Evolutionary conservation across 352 stramenopile genomes (phyloP).

Genomic region (Pythium coloratum): DNA sequence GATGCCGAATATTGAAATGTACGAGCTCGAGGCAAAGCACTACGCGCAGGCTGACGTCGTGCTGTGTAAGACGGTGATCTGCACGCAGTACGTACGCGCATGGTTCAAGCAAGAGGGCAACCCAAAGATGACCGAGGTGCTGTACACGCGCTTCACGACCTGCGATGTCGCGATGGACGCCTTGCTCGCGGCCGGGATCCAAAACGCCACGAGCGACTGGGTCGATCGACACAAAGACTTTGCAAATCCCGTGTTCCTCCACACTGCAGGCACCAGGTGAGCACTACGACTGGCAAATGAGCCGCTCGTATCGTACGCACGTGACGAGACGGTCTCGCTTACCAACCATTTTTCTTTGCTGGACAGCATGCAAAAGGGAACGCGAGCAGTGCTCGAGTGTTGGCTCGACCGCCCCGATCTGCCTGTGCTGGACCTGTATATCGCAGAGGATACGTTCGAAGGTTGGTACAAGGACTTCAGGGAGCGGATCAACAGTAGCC

Average conservation of each 20-base stretch:
- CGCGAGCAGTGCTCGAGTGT: constrained; percentile 32
- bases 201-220: too few relatives aligned
- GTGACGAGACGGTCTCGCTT: too few relatives aligned
- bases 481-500: constrained; percentile 2
- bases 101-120: too few relatives aligned
- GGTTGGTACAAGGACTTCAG: constrained; percentile 10
- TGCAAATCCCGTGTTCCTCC: constrained; percentile 39
- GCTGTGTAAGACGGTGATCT: constrained; percentile 54
- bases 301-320: too few relatives aligned
- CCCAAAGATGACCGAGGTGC: too few relatives aligned
- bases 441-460: constrained; percentile 39
- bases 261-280: constrained; percentile 41
- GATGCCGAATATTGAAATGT: constrained; percentile 38
- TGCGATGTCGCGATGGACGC: too few relatives aligned
- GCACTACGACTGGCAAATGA: not conserved
- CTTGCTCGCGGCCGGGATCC: too few relatives aligned
- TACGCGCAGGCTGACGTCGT: constrained; percentile 48
- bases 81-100: constrained; percentile 22
- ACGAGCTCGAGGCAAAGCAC: constrained; percentile 37
- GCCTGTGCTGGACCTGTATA: constrained; percentile 47
- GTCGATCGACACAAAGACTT: constrained; percentile 33
- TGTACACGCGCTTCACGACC: too few relatives aligned
- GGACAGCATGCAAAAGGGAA: too few relatives aligned
- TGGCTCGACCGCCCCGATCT: constrained; percentile 47
- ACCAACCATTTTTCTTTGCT: too few relatives aligned